Evolutionary conservation across 2,329 filamentous ascomycete species (phyloP).

Genomic region (Colletotrichum higginsianum): DNA sequence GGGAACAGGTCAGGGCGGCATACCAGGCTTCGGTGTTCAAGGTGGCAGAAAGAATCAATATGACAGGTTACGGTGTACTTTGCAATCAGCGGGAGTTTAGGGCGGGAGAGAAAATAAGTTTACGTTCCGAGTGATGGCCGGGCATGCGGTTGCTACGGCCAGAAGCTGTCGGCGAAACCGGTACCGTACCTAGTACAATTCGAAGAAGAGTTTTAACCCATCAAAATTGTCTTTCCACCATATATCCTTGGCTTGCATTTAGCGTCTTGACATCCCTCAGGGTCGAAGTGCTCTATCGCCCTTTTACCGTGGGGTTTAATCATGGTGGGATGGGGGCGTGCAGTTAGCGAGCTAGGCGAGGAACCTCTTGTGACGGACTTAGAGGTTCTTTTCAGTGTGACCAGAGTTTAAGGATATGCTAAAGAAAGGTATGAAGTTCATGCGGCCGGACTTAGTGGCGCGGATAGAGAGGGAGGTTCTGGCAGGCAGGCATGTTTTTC

Average conservation of each 20-base stretch:
- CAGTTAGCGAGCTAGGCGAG: background rate
- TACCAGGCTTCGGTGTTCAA: conserved; percentile 21
- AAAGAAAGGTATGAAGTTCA: background rate
- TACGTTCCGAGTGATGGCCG: background rate
- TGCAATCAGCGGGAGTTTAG: background rate
- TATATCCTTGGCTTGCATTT: background rate
- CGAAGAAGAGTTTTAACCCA: background rate
- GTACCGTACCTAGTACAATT: background rate
- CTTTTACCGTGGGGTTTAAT: background rate
- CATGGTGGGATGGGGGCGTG: background rate
- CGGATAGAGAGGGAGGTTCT: background rate
- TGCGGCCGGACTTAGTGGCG: background rate
- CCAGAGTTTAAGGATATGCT: background rate
- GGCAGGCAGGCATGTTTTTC: background rate
- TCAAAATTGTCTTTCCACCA: background rate
- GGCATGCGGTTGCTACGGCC: background rate
- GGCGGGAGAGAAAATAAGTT: background rate
- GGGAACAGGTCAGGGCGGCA: conserved; percentile 11
- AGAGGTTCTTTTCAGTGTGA: background rate
- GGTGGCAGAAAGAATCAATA: background rate
- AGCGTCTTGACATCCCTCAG: background rate
- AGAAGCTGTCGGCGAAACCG: background rate
- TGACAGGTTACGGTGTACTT: background rate
- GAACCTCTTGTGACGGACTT: background rate
- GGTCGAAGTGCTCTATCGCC: background rate